Evolutionary conservation across 83 land plant species (phyloP).

Genomic region (Picea mariana): DNA sequence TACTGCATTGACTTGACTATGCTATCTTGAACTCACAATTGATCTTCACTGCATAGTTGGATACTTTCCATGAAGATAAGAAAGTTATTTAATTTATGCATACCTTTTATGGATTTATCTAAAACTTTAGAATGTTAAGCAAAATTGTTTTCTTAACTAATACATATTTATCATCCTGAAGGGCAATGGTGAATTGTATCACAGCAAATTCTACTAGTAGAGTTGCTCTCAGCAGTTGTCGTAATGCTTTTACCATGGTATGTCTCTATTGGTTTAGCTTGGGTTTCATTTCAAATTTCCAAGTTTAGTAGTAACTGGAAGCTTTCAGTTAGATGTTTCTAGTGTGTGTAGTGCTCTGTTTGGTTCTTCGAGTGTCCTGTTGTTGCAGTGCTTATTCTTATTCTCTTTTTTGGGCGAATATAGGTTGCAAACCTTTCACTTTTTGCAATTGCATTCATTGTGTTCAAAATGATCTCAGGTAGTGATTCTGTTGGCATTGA

Average conservation of each 20-base stretch:
- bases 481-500: conserved; percentile 47
- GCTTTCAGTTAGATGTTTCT: not conserved
- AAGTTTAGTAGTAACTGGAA: not conserved
- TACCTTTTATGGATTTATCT: not conserved
- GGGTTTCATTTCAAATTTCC: not conserved
- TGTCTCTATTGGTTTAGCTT: conserved; percentile 15
- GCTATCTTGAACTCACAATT: not conserved
- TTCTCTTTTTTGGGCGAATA: conserved; percentile 5
- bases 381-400: not conserved
- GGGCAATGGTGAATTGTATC: conserved; percentile 97
- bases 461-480: conserved; percentile 48
- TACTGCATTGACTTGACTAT: not conserved
- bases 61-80: not conserved
- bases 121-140: not conserved
- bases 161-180: conserved; percentile 22
- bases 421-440: conserved; percentile 95
- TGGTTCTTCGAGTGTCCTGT: not conserved
- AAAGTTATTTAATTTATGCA: not conserved
- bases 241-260: conserved; percentile 98
- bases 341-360: not conserved
- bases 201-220: conserved; percentile 89
- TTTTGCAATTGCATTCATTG: conserved; percentile 79
- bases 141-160: not conserved
- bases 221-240: conserved; percentile 89
- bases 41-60: not conserved